Evolutionary conservation across 2,329 filamentous ascomycete genomes (phyloP).

Genomic region (Aspergillus eucalypticola): DNA sequence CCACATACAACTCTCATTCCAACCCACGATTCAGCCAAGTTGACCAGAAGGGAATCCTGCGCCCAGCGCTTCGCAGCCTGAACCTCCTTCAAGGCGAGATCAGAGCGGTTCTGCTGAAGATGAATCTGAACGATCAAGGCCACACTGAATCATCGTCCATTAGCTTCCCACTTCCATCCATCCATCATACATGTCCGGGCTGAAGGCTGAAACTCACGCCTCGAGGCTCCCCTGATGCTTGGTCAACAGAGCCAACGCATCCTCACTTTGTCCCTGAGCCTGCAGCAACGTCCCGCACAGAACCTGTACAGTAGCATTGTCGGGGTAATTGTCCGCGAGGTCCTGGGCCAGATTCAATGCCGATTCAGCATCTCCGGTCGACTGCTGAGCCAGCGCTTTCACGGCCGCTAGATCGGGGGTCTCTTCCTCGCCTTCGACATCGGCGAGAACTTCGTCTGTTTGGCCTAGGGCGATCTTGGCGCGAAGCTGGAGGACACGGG

Average conservation of each 20-base stretch:
- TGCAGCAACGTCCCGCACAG: slow-evolving; percentile 80
- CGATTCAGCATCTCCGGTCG: slow-evolving; percentile 59
- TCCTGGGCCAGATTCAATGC: slow-evolving; percentile 66
- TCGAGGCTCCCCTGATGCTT: slow-evolving; percentile 81
- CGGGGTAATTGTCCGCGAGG: slow-evolving; percentile 65
- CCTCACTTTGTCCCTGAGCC: slow-evolving; percentile 76
- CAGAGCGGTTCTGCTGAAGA: slow-evolving; percentile 84
- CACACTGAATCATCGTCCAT: slow-evolving; percentile 53
- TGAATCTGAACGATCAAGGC: slow-evolving; percentile 90
- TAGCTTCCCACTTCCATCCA: neutral
- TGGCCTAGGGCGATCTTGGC: slow-evolving; percentile 81
- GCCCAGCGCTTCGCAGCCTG: slow-evolving; percentile 85
- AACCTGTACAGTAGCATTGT: slow-evolving; percentile 80
- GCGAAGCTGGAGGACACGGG: slow-evolving; percentile 76
- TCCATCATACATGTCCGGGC: no score
- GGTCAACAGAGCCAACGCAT: slow-evolving; percentile 75
- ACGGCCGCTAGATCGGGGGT: slow-evolving; percentile 76
- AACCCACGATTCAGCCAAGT: slow-evolving; percentile 94
- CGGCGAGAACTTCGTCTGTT: slow-evolving; percentile 68
- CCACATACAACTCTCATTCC: slow-evolving; percentile 74
- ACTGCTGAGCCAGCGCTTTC: slow-evolving; percentile 70
- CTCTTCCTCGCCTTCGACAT: slow-evolving; percentile 63
- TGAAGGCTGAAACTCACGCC: slow-evolving; percentile 59
- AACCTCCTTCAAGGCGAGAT: slow-evolving; percentile 89
- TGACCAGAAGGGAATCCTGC: slow-evolving; percentile 89